Evolutionary conservation across 2,329 filamentous ascomycete species (phyloP).

Genomic region (Alternaria longipes): DNA sequence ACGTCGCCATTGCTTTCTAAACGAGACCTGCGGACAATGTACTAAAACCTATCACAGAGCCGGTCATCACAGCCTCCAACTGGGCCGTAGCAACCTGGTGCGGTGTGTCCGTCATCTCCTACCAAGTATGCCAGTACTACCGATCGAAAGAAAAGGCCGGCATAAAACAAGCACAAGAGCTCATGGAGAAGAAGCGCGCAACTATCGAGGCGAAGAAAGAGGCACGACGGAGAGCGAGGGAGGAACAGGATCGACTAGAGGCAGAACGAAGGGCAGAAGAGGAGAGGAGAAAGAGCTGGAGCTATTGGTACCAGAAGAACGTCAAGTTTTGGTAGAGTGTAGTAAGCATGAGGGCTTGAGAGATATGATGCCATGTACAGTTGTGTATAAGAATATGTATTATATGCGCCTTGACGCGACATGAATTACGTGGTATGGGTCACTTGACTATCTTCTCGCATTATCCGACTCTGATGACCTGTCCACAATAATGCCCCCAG

Average conservation of each 20-base stretch:
- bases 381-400: conserved; percentile 30
- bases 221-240: conserved; percentile 54
- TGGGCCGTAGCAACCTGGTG: conserved; percentile 86
- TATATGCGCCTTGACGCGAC: neutral
- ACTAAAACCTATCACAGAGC: conserved; percentile 55
- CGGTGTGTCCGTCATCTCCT: conserved; percentile 73
- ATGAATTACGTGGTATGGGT: neutral
- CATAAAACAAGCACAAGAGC: conserved; percentile 85
- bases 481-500: neutral
- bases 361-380: conserved; percentile 20
- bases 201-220: conserved; percentile 57
- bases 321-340: conserved; percentile 45
- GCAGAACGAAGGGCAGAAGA: conserved; percentile 40
- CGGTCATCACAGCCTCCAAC: conserved; percentile 75
- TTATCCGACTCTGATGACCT: neutral
- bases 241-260: conserved; percentile 52
- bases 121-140: conserved; percentile 84
- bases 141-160: conserved; percentile 78
- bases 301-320: conserved; percentile 50
- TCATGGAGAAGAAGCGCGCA: conserved; percentile 76
- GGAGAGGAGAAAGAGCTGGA: conserved; percentile 49
- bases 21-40: neutral
- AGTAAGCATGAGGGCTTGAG: neutral
- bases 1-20: conserved; percentile 34
- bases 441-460: neutral